Conservation (phyloP, 2,329 filamentous ascomycete genomes). For the Curvularia eragrostidis region DNA sequence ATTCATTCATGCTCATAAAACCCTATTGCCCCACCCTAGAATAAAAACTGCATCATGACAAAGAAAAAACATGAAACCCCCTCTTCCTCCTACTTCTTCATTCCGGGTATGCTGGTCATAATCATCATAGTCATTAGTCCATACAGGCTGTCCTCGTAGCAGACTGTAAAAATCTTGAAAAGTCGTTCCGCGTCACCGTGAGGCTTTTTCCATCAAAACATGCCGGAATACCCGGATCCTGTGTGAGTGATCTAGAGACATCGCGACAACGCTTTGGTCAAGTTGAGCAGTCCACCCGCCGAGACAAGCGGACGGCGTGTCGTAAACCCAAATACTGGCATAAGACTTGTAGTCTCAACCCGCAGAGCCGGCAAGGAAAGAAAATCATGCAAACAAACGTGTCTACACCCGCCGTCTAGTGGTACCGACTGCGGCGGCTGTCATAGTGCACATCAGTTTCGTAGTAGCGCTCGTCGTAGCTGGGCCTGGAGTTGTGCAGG, state of each 20-base stretch:
- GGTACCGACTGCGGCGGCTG: conserved; percentile 47
- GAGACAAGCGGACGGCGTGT: conserved; percentile 24
- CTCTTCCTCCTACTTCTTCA: conserved; percentile 32
- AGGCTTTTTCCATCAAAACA: conserved; percentile 30
- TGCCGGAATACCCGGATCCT: conserved; percentile 6
- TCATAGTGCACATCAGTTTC: conserved; percentile 75
- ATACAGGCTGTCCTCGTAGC: conserved; percentile 28
- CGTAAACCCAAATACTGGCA: conserved; percentile 16
- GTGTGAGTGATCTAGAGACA: conserved; percentile 14
- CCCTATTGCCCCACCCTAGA: conserved; percentile 1
- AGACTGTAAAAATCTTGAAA: conserved; percentile 37
- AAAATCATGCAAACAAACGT: conserved; percentile 11
- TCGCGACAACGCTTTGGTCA: conserved; percentile 12
- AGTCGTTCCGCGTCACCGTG: conserved; percentile 41
- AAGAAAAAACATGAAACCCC: conserved; percentile 25
- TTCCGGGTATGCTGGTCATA: conserved; percentile 47
- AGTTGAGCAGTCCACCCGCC: conserved; percentile 20
- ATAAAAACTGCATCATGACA: conserved; percentile 13
- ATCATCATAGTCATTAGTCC: conserved; percentile 47
- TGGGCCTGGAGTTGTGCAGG: conserved; percentile 56
- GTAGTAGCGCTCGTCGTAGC: conserved; percentile 69
- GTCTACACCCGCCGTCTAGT: conserved; percentile 29
- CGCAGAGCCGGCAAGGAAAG: conserved; percentile 10
- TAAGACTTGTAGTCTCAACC: conserved; percentile 17
- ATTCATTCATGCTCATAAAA: conserved; percentile 7